phyloP scores from a whole-genome alignment of 129 eudicot species.

The Cynara cardunculus region DNA sequence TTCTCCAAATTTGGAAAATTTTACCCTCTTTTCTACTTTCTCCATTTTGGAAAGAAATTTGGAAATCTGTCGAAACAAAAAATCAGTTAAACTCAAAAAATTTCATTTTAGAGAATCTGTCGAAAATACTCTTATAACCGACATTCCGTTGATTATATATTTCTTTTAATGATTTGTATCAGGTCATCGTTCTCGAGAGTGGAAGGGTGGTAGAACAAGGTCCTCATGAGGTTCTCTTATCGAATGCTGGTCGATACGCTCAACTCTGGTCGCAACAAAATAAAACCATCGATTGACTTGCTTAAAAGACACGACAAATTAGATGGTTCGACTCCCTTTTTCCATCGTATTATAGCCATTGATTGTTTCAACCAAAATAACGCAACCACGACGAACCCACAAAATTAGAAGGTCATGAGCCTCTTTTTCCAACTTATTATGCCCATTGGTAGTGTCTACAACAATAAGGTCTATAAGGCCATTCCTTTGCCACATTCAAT shows the following conservation, averaged over 20 bases:
- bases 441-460: background rate
- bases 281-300: conserved; percentile 53
- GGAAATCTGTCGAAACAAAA: background rate
- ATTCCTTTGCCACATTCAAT: background rate
- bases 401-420: background rate
- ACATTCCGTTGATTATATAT: background rate
- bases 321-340: background rate
- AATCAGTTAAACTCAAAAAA: no score
- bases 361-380: conserved; percentile 10
- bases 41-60: no score
- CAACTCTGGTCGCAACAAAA: conserved; percentile 97
- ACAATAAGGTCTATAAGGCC: background rate
- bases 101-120: no score
- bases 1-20: background rate
- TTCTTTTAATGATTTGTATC: conserved; percentile 9
- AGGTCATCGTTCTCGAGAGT: conserved; percentile 85
- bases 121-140: background rate
- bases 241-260: conserved; percentile 81
- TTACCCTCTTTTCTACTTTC: background rate
- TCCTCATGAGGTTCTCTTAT: conserved; percentile 73
- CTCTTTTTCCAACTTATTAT: background rate
- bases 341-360: conserved; percentile 9
- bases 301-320: background rate
- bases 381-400: background rate
- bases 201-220: conserved; percentile 98